Base-by-base conservation (phyloP, 768 basidiomycete genomes). In the Collybiopsis confluens region DNA sequence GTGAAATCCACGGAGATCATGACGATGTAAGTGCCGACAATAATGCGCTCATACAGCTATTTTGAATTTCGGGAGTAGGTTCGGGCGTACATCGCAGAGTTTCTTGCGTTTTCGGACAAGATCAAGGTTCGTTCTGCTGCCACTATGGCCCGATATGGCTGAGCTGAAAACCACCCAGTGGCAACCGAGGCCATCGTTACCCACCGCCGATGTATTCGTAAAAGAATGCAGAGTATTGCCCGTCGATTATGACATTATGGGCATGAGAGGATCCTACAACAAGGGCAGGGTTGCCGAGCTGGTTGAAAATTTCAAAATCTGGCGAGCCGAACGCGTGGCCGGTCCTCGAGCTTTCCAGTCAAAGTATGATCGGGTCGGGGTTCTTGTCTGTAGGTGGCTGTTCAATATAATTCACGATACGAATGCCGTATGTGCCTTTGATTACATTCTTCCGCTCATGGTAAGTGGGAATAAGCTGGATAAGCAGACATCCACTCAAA, bases 321-420 rank as follows among this genome's bases (percentile, higher is more conserved):
- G 89, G 91, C 77, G 88, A 28, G 73, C 75, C 36, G 79, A 87
- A 56, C 80, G 92, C 28, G 65, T 83, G 4, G 81, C 90, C 18
- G 90, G 91, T 3, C 80, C 83, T 23, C 81, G 86, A 30, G 90
- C 90, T 3, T 86, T 90, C 62, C 86, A 90, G 61, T 93, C 90
- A 0, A 85, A 79, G n/a, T 92, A 93, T 60, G 92, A 95, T 62
- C 85, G 86, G 61, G 80, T 84, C 62, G 82, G 81, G 11, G 73
- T 85, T 27, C 78, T 81, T 0, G 74, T 88, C 33, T 89, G 87
- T 73, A 85, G 83, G 61, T 92, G 90, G 86, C 70, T 92, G 24
- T 86, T 83, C 65, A 80, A 84, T 60, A 78, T 82, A 7, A 64
- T 93, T 16, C 86, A 90, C 59, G 88, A 91, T 61, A 78, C 85